Conservation (phyloP, 371 early-diverging fungal genomes). For the Mortierella sp. region DNA sequence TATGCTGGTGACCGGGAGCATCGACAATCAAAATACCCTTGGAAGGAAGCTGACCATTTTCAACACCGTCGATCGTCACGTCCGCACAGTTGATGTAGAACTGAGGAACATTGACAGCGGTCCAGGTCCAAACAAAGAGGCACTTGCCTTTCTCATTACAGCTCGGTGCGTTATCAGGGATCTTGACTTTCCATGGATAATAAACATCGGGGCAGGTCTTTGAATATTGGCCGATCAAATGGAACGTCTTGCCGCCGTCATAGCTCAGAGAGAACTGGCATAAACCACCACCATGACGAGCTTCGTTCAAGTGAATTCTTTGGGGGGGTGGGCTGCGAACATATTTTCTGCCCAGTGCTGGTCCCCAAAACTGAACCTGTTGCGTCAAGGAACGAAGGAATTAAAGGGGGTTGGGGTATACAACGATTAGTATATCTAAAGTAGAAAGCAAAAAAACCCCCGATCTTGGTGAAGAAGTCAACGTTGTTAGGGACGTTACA, state of each 20-base stretch:
- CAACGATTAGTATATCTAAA: too few relatives aligned
- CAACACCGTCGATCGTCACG: constrained; percentile 58
- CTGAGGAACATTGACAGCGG: constrained; percentile 70
- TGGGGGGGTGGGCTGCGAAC: background rate
- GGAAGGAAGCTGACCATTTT: background rate
- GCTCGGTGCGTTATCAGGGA: constrained; percentile 64
- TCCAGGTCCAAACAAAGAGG: constrained; percentile 78
- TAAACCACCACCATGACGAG: constrained; percentile 69
- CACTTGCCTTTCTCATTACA: constrained; percentile 39
- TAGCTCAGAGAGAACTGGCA: constrained; percentile 75
- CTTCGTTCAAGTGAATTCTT: constrained; percentile 16
- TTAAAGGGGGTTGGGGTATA: background rate
- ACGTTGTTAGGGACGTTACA: constrained; percentile 19
- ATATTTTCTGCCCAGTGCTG: constrained; percentile 6
- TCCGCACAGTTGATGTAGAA: constrained; percentile 81
- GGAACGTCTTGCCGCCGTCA: constrained; percentile 70
- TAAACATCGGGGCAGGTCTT: constrained; percentile 57
- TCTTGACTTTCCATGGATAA: constrained; percentile 57
- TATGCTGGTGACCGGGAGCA: background rate
- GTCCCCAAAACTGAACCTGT: constrained; percentile 47
- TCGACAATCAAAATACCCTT: constrained; percentile 29
- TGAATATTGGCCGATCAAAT: constrained; percentile 59
- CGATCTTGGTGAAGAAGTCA: too few relatives aligned
- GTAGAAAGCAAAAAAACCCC: too few relatives aligned
- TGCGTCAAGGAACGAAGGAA: background rate